phyloP scores from a whole-genome alignment of 164 flowering plant species.

The Kingdonia uniflora region DNA sequence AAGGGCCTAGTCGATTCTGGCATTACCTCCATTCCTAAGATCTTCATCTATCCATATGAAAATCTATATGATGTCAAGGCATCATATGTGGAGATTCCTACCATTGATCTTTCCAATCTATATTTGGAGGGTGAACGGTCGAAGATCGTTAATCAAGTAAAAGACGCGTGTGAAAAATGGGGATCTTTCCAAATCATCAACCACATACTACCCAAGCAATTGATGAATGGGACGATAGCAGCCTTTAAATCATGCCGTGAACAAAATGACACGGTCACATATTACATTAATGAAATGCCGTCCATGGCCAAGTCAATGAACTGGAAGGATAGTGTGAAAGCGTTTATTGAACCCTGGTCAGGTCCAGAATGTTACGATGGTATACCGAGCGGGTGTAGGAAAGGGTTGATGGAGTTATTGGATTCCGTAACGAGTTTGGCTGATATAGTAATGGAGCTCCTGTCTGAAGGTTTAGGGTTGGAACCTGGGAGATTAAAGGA shows the following conservation, averaged over 20 bases:
- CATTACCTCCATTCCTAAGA: conserved; percentile 23
- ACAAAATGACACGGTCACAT: conserved; percentile 10
- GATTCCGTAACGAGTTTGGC: conserved; percentile 9
- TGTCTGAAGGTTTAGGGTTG: conserved; percentile 32
- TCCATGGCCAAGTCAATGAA: conserved; percentile 18
- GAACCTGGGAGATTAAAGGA: conserved; percentile 21
- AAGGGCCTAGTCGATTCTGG: conserved; percentile 36
- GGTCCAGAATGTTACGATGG: conserved; percentile 6
- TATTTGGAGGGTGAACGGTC: not conserved
- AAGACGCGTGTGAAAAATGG: conserved; percentile 13
- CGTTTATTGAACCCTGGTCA: conserved; percentile 12
- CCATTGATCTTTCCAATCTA: conserved; percentile 12
- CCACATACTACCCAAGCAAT: conserved; percentile 13
- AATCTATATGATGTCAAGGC: conserved; percentile 1
- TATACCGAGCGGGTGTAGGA: conserved; percentile 21
- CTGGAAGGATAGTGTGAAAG: conserved; percentile 24
- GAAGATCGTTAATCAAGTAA: conserved; percentile 12
- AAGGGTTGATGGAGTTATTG: conserved; percentile 22
- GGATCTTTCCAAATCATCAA: conserved; percentile 28
- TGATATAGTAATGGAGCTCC: conserved; percentile 18
- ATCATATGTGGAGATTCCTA: conserved; percentile 8
- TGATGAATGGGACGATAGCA: conserved; percentile 7
- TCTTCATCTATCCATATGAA: conserved; percentile 28
- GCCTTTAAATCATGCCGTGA: conserved; percentile 5
- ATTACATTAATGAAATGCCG: conserved; percentile 17